Percentiles rank a stretch among this genome's conserved stretches.
Conservation (phyloP, 371 early-diverging fungal species). For the Saksenaea oblongispora region DNA sequence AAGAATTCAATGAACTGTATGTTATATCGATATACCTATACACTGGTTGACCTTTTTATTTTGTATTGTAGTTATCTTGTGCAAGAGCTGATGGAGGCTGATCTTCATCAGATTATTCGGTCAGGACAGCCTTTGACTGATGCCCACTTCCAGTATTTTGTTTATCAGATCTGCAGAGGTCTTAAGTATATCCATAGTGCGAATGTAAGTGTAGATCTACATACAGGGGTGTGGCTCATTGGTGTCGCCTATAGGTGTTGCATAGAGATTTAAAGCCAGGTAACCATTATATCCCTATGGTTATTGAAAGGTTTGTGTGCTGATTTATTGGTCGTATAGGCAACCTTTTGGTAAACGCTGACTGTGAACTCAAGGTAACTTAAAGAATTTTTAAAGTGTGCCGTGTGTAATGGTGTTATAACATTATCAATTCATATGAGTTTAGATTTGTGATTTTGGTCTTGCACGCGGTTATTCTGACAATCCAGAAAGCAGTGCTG, state of each 20-base stretch:
- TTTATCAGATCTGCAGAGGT: constrained; percentile 96
- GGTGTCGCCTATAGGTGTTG: constrained; percentile 47
- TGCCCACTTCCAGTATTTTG: constrained; percentile 97
- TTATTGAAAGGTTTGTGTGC: neutral
- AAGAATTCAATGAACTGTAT: constrained; percentile 87
- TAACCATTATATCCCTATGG: constrained; percentile 12
- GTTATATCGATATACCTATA: neutral
- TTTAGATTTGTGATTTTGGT: constrained; percentile 92
- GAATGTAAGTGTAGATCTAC: constrained; percentile 66
- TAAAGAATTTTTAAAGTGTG: neutral
- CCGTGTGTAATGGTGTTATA: neutral
- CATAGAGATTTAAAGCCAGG: constrained; percentile 98
- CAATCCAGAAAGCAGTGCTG: constrained; percentile 78
- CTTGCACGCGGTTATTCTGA: constrained; percentile 90
- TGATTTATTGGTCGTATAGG: constrained; percentile 28
- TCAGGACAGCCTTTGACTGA: constrained; percentile 96
- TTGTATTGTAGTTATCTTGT: constrained; percentile 78
- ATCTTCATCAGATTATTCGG: constrained; percentile 96
- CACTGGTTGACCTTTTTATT: neutral
- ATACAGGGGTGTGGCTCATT: neutral
- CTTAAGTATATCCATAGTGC: constrained; percentile 98
- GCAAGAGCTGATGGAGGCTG: constrained; percentile 98
- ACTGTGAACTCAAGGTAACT: constrained; percentile 88
- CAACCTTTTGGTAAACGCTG: constrained; percentile 96
- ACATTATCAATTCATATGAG: neutral